These are phyloP conservation scores for Mercurialis annua DNA, from an alignment of 345 rosid species.

Conservation along the genomic window DNA sequence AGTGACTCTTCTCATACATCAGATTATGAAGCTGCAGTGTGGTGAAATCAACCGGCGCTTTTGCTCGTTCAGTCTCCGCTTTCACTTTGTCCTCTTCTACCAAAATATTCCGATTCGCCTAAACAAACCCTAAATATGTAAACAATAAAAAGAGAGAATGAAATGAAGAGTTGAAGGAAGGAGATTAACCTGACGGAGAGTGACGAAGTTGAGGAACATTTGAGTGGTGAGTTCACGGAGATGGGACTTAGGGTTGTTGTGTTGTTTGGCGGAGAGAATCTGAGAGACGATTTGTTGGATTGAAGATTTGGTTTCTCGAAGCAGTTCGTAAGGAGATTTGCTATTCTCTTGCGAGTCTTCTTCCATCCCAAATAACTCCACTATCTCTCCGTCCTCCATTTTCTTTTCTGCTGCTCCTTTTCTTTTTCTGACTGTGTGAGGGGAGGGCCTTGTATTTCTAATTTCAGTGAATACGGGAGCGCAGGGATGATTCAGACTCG, in stretches of 20 bases:
- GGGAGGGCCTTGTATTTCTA: too few species aligned
- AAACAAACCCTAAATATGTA: not conserved
- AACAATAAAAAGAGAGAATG: not conserved
- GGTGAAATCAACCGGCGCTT: constrained; percentile 75
- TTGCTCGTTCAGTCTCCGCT: constrained; percentile 63
- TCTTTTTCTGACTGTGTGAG: not conserved
- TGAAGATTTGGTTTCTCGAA: constrained; percentile 64
- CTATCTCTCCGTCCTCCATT: constrained; percentile 98
- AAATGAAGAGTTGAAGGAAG: not conserved
- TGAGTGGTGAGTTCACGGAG: constrained; percentile 76
- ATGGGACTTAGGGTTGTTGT: constrained; percentile 53
- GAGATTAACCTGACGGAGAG: constrained; percentile 68
- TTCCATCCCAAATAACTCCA: constrained; percentile 55
- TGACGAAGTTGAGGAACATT: constrained; percentile 76
- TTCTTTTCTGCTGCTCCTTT: not conserved
- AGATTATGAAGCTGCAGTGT: constrained; percentile 77
- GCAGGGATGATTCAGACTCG: too few species aligned
- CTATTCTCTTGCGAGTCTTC: constrained; percentile 30
- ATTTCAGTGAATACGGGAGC: too few species aligned
- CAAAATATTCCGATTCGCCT: constrained; percentile 78
- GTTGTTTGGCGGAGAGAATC: constrained; percentile 58
- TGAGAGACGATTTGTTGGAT: constrained; percentile 67
- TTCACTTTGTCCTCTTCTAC: constrained; percentile 71
- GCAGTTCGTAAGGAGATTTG: constrained; percentile 59
- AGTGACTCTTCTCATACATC: constrained; percentile 92